Base-by-base conservation (phyloP, 208 protist genomes). In the Crithidia fasciculata region DNA sequence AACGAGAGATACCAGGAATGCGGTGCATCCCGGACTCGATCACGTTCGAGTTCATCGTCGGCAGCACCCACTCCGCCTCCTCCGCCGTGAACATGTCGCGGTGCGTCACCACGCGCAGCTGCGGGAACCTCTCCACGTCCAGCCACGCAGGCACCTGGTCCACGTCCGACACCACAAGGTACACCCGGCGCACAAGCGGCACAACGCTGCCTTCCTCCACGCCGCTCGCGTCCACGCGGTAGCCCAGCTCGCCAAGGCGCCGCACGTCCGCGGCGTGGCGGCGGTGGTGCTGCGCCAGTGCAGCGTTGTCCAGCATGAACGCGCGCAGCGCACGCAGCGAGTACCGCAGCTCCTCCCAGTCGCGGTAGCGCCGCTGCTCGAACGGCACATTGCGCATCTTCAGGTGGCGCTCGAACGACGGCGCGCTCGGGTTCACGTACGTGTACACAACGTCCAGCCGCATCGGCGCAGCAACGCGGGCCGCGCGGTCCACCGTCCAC, bases 271-370 rank as follows among this genome's bases (percentile, higher is more conserved):
- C 66, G 37, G 43, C 67, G 59, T 68, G 54, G 67, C 67, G 69
- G 36, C 60, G 69, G 36, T 69, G 64, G 58, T 76, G 49, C 66
- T 81, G 84, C 60, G 44, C 41, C 60, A 85, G 19, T 13, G 72
- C 72, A 45, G 6, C 62, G 74, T 58, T 81, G 65, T 60, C 52
- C 43, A 87, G 41, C 58, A 65, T 67, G 45, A 68, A 76, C 60
- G 67, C 62, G 59, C 65, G 74, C 49, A 90, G 52, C 13, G 76
- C 68, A 39, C 85, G 81, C 56, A 90, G 70, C 47, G 82, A 80
- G 80, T 85, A 87, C 53, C 80, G 73, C 57, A 90, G 82, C 82
- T 90, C 82, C 47, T 85, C 80, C 83, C 82, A 90, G 79, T 89
- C 81, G 44, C 70, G 66, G 63, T 79, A 87, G 45, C 80, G 80